A percentile compares a stretch with the other conserved stretches of the same genome.
phyloP scores from a whole-genome alignment of 129 eudicot genomes.

The Cynara cardunculus region DNA sequence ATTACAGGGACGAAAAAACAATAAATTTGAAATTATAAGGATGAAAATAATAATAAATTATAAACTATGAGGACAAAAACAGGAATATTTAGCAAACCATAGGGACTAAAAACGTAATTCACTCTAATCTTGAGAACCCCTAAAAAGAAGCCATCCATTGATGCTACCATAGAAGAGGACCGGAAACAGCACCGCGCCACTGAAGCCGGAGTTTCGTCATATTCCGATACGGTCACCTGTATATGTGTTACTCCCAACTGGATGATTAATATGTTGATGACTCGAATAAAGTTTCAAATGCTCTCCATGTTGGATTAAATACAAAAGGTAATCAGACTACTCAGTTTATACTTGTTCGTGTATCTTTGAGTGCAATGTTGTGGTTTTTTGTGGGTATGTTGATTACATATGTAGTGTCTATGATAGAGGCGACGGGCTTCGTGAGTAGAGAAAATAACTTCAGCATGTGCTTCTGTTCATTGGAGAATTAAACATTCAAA shows the following conservation, averaged over 20 bases:
- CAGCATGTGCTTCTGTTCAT: neutral
- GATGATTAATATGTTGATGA: neutral
- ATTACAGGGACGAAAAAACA: too few relatives aligned
- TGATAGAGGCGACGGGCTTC: neutral
- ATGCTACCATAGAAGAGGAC: conserved; percentile 9
- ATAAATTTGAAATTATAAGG: too few relatives aligned
- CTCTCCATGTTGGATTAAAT: neutral
- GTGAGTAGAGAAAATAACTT: neutral
- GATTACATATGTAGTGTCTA: neutral
- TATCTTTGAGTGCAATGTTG: neutral
- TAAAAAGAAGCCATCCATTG: conserved; percentile 4
- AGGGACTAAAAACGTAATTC: too few relatives aligned
- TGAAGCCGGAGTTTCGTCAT: neutral
- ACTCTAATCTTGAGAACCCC: neutral
- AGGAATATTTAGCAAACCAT: too few relatives aligned
- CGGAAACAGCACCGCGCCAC: conserved; percentile 5
- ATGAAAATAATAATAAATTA: too few relatives aligned
- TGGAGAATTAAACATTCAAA: conserved; percentile 4
- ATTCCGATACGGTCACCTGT: neutral
- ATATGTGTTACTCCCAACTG: neutral
- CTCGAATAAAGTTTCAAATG: neutral
- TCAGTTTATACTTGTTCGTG: neutral
- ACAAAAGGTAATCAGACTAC: conserved; percentile 6
- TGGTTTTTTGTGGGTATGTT: neutral
- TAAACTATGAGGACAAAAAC: too few relatives aligned